Conservation (phyloP, 108 stramenopile species). For the Skeletonema menzelii region DNA sequence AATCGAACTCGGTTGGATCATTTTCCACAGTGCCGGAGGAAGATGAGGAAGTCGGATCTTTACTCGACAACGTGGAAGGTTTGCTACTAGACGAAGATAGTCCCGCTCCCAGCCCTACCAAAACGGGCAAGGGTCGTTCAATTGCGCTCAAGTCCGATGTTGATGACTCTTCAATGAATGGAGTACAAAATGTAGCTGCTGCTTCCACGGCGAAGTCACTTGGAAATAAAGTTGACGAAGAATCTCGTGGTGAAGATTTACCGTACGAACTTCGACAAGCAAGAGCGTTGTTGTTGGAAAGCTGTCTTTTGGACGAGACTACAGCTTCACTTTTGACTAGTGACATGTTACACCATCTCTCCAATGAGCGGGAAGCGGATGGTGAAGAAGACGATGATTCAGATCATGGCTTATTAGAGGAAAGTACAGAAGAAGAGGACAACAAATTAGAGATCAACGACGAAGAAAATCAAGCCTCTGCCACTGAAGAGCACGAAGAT, state of each 20-base stretch:
- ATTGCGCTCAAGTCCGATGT: neutral
- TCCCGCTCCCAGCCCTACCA: neutral
- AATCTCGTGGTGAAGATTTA: constrained; percentile 9
- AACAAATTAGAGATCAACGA: neutral
- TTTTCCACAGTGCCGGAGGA: constrained; percentile 42
- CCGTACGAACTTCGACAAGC: constrained; percentile 35
- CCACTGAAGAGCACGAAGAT: neutral
- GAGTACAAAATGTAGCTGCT: neutral
- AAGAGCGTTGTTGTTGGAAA: constrained; percentile 37
- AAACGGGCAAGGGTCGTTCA: neutral
- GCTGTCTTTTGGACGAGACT: constrained; percentile 39
- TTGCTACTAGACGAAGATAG: constrained; percentile 13
- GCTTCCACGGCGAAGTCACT: neutral
- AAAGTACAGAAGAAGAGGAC: neutral
- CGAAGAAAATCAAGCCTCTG: neutral
- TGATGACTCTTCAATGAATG: neutral
- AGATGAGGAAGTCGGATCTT: constrained; percentile 38
- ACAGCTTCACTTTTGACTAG: constrained; percentile 36
- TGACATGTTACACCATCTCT: constrained; percentile 36
- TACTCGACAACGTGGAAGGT: constrained; percentile 28
- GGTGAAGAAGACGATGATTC: neutral
- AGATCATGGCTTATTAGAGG: neutral
- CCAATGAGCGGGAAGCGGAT: constrained; percentile 2
- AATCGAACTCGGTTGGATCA: constrained; percentile 20
- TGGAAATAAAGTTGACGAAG: neutral